Conservation (phyloP, 2,329 filamentous ascomycete genomes). For the Sclerotinia trifoliorum region DNA sequence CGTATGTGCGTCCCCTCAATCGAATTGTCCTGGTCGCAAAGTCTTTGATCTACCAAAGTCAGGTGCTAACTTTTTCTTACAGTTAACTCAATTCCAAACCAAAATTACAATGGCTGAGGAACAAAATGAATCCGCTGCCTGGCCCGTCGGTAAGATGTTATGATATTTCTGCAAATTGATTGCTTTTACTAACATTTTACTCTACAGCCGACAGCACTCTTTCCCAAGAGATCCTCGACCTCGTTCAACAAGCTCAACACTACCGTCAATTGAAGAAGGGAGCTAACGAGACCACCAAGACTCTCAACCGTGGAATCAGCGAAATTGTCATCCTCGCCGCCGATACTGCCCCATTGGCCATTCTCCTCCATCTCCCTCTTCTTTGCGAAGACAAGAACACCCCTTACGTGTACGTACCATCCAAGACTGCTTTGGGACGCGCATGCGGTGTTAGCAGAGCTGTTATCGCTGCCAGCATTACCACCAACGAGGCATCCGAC, state of each 20-base stretch:
- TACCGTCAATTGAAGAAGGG: constrained; percentile 83
- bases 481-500: constrained; percentile 87
- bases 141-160: constrained; percentile 23
- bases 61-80: neutral
- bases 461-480: constrained; percentile 86
- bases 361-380: constrained; percentile 84
- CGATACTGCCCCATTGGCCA: constrained; percentile 83
- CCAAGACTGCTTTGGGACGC: constrained; percentile 81
- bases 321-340: constrained; percentile 89
- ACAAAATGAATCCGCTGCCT: constrained; percentile 40
- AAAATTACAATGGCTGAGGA: constrained; percentile 38
- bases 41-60: neutral
- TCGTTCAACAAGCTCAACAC: constrained; percentile 60
- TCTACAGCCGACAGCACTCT: constrained; percentile 69
- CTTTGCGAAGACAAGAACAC: constrained; percentile 81
- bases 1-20: constrained; percentile 3
- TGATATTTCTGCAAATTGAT: constrained; percentile 47
- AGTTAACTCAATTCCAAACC: constrained; percentile 23
- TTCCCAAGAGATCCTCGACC: constrained; percentile 78
- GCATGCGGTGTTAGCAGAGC: constrained; percentile 86
- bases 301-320: constrained; percentile 83
- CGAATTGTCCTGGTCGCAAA: neutral
- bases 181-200: constrained; percentile 43
- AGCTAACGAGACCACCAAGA: constrained; percentile 84
- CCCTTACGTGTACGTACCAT: constrained; percentile 70